Evolutionary conservation across 2,329 filamentous ascomycete genomes (phyloP), one percentile per base, ranked within the genome.

Genomic region (Botryotinia convoluta): DNA sequence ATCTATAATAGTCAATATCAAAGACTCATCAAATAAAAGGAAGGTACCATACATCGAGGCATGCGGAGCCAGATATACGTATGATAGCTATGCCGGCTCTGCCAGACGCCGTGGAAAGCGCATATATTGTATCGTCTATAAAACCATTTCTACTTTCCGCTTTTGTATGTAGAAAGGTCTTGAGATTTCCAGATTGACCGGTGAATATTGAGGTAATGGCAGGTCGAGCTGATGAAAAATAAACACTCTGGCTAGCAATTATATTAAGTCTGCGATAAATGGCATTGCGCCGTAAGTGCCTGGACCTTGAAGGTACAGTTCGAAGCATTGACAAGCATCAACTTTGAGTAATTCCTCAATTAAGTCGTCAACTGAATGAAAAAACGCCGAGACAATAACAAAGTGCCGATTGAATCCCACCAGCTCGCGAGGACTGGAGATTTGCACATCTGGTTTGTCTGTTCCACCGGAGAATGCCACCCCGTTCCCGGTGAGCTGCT

Each of bases 81-180:
- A 98, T 90, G 51, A 98, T 91, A 2, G 95, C 95, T 81, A 99
- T 97, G 1, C 94, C 96, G 61, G 94, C 94, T 80, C 90, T 90
- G 1, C 95, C 96, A 18, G 92, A 86, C 0, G 93, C 94, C 0
- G 95, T 97, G 0, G 95, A 98, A 0, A 98, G 84, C 0, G 96
- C 96, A 82, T 97, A 98, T 71, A 99, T 97, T 1, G 95, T 98
- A 54, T 80, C 79, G 59, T 72, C 65, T 10, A 14, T 10, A 9
- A 39, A 61, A 1, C 5, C 10, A 14, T 4, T 4, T 18, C 2
- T 2, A 1, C 2, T 39, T 32, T 51, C 16, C n/a, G 29, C 26
- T 51, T n/a, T 60, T 16, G 68, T 60, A 42, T 60, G 60, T 18
- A 54, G 44, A 51, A 5, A 35, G 6, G 39, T 42, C 10, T 42